A percentile compares a stretch with the other conserved stretches of the same genome.
These are phyloP conservation scores for Penicillium pancosmium DNA, from an alignment of 495 filamentous ascomycete species.

Conservation along the genomic window DNA sequence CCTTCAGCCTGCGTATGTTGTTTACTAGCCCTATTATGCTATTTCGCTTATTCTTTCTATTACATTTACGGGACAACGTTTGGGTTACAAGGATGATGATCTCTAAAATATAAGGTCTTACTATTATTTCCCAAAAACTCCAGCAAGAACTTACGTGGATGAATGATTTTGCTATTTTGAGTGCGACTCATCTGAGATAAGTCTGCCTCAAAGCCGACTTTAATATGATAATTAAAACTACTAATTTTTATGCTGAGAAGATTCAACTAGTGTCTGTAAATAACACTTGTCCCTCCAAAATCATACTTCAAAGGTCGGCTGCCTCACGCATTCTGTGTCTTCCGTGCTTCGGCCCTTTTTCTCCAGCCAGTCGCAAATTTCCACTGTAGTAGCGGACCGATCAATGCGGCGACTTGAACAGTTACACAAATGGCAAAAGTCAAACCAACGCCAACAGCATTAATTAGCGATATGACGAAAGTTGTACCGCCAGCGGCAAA, in stretches of 20 bases:
- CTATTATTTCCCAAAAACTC: no score
- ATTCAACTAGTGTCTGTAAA: neutral
- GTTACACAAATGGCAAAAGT: constrained; percentile 42
- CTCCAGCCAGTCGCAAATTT: constrained; percentile 42
- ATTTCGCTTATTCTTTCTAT: no score
- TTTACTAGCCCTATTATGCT: neutral
- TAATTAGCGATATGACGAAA: constrained; percentile 63
- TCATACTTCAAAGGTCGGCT: no score
- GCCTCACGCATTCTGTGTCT: neutral
- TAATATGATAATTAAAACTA: neutral
- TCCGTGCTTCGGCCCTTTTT: constrained; percentile 14
- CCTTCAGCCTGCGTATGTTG: neutral
- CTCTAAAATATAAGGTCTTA: no score
- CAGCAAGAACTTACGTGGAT: no score
- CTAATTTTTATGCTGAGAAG: neutral
- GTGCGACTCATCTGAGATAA: neutral
- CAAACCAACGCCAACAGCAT: constrained; percentile 55
- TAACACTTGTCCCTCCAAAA: no score
- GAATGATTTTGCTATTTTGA: neutral
- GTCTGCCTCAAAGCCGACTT: no score
- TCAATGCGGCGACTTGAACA: constrained; percentile 39
- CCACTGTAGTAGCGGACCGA: constrained; percentile 45
- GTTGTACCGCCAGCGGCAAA: constrained; percentile 67
- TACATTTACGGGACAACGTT: no score
- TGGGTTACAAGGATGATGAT: no score